A percentile compares a stretch with the other conserved stretches of the same genome.
Conservation (phyloP, 495 filamentous ascomycete species). For the Cercophora sp. region DNA sequence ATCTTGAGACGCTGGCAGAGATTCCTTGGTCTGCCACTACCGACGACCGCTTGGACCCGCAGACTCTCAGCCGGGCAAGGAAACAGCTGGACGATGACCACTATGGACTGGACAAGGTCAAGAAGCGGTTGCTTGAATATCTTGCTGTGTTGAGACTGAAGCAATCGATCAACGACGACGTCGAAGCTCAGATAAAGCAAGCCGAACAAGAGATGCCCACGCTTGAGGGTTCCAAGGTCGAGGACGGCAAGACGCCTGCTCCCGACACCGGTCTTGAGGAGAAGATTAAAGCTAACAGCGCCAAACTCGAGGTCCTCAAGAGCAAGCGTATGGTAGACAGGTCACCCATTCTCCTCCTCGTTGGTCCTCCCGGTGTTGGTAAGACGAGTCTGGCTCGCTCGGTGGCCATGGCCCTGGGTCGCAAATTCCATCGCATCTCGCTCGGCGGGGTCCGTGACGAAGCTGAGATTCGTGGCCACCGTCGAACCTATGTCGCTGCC, state of each 20-base stretch:
- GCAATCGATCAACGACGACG: slow-evolving; percentile 75
- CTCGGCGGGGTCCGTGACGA: slow-evolving; percentile 95
- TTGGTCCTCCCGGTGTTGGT: slow-evolving; percentile 91
- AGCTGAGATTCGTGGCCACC: slow-evolving; percentile 93
- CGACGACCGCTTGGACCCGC: slow-evolving; percentile 78
- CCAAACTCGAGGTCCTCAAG: slow-evolving; percentile 65
- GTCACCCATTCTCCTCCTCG: slow-evolving; percentile 90
- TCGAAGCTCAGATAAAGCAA: slow-evolving; percentile 70
- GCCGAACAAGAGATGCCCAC: slow-evolving; percentile 48
- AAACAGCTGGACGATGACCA: slow-evolving; percentile 95
- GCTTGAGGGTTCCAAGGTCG: slow-evolving; percentile 33
- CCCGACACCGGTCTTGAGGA: slow-evolving; percentile 35
- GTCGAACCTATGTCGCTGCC: slow-evolving; percentile 94
- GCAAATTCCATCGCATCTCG: slow-evolving; percentile 97
- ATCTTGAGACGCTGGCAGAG: slow-evolving; percentile 89
- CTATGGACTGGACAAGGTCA: slow-evolving; percentile 94
- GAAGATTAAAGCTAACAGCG: slow-evolving; percentile 44
- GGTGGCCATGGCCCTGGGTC: slow-evolving; percentile 82
- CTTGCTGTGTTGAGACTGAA: slow-evolving; percentile 92
- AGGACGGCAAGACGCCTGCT: slow-evolving; percentile 13
- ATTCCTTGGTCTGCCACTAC: slow-evolving; percentile 90
- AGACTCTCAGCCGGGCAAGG: slow-evolving; percentile 72
- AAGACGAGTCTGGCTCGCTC: slow-evolving; percentile 97
- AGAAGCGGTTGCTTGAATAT: slow-evolving; percentile 94
- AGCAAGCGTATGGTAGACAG: slow-evolving; percentile 82